Evolutionary conservation across 768 basidiomycete genomes (phyloP).

Genomic region (Dentipellis sp.): DNA sequence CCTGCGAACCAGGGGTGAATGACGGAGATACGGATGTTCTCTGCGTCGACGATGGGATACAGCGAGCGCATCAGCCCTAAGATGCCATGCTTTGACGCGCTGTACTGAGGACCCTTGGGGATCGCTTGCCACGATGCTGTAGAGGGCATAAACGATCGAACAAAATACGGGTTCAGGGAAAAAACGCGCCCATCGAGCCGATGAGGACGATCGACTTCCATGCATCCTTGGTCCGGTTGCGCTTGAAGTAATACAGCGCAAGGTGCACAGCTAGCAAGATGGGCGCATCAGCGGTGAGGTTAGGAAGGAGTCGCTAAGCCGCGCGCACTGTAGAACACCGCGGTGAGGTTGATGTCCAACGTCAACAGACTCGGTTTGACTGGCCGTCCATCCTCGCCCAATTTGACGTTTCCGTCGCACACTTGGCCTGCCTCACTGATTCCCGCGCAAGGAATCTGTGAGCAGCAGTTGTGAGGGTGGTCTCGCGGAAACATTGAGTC

Average conservation of each 20-base stretch:
- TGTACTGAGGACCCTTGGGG: slow-evolving; percentile 17
- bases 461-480: background rate
- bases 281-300: background rate
- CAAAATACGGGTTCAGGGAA: background rate
- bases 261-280: slow-evolving; percentile 22
- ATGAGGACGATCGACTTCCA: slow-evolving; percentile 23
- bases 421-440: slow-evolving; percentile 3
- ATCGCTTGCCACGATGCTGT: slow-evolving; percentile 20
- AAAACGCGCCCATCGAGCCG: slow-evolving; percentile 24
- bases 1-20: slow-evolving; percentile 50
- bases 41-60: slow-evolving; percentile 20
- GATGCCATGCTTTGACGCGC: slow-evolving; percentile 23
- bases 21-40: slow-evolving; percentile 34
- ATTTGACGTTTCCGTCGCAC: slow-evolving; percentile 1
- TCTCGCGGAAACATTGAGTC: background rate
- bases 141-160: background rate
- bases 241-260: slow-evolving; percentile 22
- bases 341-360: slow-evolving; percentile 22
- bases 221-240: slow-evolving; percentile 5
- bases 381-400: slow-evolving; percentile 17
- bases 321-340: slow-evolving; percentile 22
- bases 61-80: slow-evolving; percentile 22
- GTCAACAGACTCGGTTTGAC: slow-evolving; percentile 18
- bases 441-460: slow-evolving; percentile 17
- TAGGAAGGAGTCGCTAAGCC: background rate